Conservation (phyloP, 192 early-diverging fungal species). For the Backusella psychrophila region DNA sequence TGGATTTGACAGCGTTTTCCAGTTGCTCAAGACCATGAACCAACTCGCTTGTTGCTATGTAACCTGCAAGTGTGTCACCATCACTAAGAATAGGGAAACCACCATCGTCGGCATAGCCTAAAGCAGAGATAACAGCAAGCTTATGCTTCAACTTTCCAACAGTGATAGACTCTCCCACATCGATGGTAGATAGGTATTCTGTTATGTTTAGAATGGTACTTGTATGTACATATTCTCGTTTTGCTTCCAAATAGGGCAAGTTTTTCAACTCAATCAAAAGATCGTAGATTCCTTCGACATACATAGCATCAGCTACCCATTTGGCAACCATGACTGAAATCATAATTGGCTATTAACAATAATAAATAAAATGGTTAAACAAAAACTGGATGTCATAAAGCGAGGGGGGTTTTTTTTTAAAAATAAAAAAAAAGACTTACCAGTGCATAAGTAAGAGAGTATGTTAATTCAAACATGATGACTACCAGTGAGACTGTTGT, state of each 20-base stretch:
- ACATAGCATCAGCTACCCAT: conserved; percentile 74
- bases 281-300: conserved; percentile 68
- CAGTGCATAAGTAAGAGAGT: conserved; percentile 87
- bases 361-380: conserved; percentile 6
- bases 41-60: conserved; percentile 79
- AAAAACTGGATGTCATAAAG: not conserved
- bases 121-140: conserved; percentile 49
- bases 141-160: conserved; percentile 55
- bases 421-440: conserved; percentile 11
- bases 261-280: conserved; percentile 66
- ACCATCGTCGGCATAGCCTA: conserved; percentile 63
- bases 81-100: conserved; percentile 70
- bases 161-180: conserved; percentile 59
- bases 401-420: no score
- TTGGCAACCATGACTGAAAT: conserved; percentile 47
- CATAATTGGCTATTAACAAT: conserved; percentile 30
- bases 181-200: conserved; percentile 66
- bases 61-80: conserved; percentile 66
- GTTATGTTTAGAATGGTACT: conserved; percentile 61
- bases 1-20: not conserved
- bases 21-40: conserved; percentile 62
- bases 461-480: conserved; percentile 99
- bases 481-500: conserved; percentile 91
- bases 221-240: conserved; percentile 67
- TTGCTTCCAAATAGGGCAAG: conserved; percentile 76